These are phyloP conservation scores for Aspergillus amoenus DNA, from an alignment of 2,329 filamentous ascomycete genomes.

Conservation along the genomic window DNA sequence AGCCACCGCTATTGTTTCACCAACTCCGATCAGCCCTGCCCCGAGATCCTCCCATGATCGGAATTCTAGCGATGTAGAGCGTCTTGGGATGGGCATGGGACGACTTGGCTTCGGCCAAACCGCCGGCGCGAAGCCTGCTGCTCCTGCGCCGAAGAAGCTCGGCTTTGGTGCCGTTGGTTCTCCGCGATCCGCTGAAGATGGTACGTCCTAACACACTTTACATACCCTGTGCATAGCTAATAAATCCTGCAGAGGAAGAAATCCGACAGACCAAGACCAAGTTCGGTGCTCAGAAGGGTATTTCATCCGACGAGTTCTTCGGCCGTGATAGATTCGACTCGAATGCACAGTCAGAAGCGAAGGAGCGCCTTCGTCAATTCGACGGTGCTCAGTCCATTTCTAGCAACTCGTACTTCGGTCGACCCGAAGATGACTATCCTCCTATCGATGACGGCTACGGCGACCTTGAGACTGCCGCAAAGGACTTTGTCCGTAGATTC, in stretches of 20 bases:
- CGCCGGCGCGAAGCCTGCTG: slow-evolving; percentile 59
- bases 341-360: slow-evolving; percentile 77
- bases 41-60: slow-evolving; percentile 52
- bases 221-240: slow-evolving; percentile 12
- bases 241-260: slow-evolving; percentile 59
- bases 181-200: slow-evolving; percentile 67
- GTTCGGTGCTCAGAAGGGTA: slow-evolving; percentile 90
- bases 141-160: slow-evolving; percentile 71
- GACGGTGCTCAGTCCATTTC: slow-evolving; percentile 91
- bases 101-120: slow-evolving; percentile 87
- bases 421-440: slow-evolving; percentile 75
- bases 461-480: slow-evolving; percentile 87
- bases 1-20: slow-evolving; percentile 66
- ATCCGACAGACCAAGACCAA: slow-evolving; percentile 82
- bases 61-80: slow-evolving; percentile 75
- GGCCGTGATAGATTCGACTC: slow-evolving; percentile 86
- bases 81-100: slow-evolving; percentile 83
- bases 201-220: slow-evolving; percentile 47
- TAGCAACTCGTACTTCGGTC: slow-evolving; percentile 95
- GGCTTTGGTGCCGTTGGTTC: slow-evolving; percentile 85
- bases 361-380: slow-evolving; percentile 82
- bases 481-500: slow-evolving; percentile 93
- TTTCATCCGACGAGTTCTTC: slow-evolving; percentile 98
- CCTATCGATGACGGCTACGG: slow-evolving; percentile 73
- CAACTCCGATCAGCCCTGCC: slow-evolving; percentile 74